Conservation (phyloP, 2,329 filamentous ascomycete genomes). For the Fusarium robinianum region DNA sequence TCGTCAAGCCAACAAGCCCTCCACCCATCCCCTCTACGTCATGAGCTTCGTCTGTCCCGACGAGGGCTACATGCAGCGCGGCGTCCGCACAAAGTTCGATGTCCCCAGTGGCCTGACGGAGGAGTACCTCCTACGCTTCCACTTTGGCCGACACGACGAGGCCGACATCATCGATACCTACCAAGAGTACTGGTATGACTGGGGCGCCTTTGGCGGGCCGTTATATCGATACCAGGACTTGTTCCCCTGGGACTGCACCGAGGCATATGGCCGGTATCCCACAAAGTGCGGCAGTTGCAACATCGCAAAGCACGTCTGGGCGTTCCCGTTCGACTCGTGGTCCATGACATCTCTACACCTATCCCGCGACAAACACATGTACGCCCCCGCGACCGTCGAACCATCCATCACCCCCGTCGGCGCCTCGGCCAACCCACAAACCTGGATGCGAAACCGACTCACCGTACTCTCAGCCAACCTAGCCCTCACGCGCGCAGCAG, state of each 20-base stretch:
- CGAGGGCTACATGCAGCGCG: slow-evolving; percentile 33
- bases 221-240: slow-evolving; percentile 48
- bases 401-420: slow-evolving; percentile 16
- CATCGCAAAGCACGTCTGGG: slow-evolving; percentile 50
- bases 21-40: slow-evolving; percentile 38
- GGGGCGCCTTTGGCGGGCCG: slow-evolving; percentile 46
- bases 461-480: slow-evolving; percentile 41
- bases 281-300: slow-evolving; percentile 47
- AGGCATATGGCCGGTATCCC: slow-evolving; percentile 46
- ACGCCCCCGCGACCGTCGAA: slow-evolving; percentile 33
- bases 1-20: neutral
- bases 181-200: slow-evolving; percentile 53
- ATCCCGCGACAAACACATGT: slow-evolving; percentile 41
- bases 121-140: slow-evolving; percentile 48
- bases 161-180: slow-evolving; percentile 50
- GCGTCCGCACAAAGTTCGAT: slow-evolving; percentile 41
- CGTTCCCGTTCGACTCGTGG: slow-evolving; percentile 51
- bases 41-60: slow-evolving; percentile 47
- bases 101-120: slow-evolving; percentile 49
- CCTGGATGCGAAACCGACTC: slow-evolving; percentile 45
- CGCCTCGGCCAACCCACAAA: slow-evolving; percentile 24
- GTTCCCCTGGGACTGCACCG: slow-evolving; percentile 55
- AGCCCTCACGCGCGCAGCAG: slow-evolving; percentile 39
- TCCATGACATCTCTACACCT: slow-evolving; percentile 48
- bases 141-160: slow-evolving; percentile 46